Percentiles rank a stretch among this genome's conserved stretches.
phyloP scores from a whole-genome alignment of 202 grass and related monocot species.

The Panicum hallii region DNA sequence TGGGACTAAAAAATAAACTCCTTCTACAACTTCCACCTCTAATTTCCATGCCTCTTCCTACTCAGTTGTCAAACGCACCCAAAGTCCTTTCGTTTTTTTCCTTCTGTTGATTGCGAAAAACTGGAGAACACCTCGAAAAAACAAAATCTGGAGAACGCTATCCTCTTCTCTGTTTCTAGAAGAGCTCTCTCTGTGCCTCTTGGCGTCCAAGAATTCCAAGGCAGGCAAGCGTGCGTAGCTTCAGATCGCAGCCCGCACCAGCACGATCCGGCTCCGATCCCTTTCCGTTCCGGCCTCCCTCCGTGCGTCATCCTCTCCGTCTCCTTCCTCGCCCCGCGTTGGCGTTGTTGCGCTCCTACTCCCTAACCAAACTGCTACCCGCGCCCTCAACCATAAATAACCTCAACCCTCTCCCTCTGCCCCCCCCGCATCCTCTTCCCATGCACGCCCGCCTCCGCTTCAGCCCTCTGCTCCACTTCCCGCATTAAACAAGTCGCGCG shows the following conservation, averaged over 20 bases:
- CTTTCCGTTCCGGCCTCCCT: neutral
- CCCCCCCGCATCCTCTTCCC: neutral
- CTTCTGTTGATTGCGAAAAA: neutral
- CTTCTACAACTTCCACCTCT: too few species aligned
- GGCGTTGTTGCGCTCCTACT: slow-evolving; percentile 44
- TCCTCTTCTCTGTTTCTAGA: neutral
- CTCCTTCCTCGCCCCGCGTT: neutral
- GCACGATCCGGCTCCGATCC: slow-evolving; percentile 1
- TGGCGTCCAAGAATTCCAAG: neutral
- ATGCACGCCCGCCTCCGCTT: slow-evolving; percentile 9
- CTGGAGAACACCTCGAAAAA: too few species aligned
- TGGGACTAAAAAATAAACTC: too few species aligned
- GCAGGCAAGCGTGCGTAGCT: neutral
- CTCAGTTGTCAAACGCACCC: too few species aligned
- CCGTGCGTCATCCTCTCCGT: neutral
- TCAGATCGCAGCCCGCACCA: neutral
- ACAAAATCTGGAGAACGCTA: too few species aligned
- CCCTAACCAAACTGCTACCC: slow-evolving; percentile 41
- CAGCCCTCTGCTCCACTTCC: neutral
- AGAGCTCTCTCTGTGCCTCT: neutral
- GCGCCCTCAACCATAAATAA: slow-evolving; percentile 57
- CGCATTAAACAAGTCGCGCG: slow-evolving; percentile 30
- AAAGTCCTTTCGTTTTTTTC: neutral
- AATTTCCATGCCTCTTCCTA: too few species aligned
- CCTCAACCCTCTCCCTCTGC: neutral